Conservation (phyloP, 805 yeast genomes). For the Starmera quercuum region DNA sequence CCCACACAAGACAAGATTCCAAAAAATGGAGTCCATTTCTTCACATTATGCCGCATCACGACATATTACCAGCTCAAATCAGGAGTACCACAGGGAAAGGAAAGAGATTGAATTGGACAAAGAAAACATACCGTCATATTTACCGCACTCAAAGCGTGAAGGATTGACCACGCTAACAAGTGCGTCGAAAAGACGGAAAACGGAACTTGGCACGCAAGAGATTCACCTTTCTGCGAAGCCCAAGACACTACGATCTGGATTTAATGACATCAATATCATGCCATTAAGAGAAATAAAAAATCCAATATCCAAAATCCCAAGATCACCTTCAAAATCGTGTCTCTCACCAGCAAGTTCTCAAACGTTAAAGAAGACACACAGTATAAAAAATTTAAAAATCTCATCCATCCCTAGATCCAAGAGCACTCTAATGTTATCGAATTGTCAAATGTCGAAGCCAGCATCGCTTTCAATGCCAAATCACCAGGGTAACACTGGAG, state of each 20-base stretch:
- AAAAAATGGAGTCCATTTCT: constrained; percentile 25
- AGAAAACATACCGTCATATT: constrained; percentile 16
- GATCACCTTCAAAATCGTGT: constrained; percentile 7
- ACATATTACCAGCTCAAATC: background rate
- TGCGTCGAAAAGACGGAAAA: constrained; percentile 18
- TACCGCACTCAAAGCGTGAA: constrained; percentile 16
- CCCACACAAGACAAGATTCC: constrained; percentile 18
- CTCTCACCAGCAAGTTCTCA: background rate
- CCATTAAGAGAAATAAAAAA: background rate
- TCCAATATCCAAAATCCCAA: constrained; percentile 2
- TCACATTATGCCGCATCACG: constrained; percentile 23
- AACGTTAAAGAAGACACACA: background rate
- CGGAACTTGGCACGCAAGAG: constrained; percentile 10
- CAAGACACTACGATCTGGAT: background rate
- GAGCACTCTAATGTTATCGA: no score
- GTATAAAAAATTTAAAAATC: background rate
- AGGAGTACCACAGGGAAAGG: no score
- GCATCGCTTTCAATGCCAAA: no score
- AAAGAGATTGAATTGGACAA: constrained; percentile 14
- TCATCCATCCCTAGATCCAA: background rate
- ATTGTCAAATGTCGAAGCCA: no score
- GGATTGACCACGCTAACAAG: constrained; percentile 9
- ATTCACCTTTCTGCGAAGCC: background rate
- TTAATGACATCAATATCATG: no score
- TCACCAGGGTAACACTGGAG: no score